Base-by-base conservation (phyloP, 495 filamentous ascomycete species). In the Neurospora sp. region DNA sequence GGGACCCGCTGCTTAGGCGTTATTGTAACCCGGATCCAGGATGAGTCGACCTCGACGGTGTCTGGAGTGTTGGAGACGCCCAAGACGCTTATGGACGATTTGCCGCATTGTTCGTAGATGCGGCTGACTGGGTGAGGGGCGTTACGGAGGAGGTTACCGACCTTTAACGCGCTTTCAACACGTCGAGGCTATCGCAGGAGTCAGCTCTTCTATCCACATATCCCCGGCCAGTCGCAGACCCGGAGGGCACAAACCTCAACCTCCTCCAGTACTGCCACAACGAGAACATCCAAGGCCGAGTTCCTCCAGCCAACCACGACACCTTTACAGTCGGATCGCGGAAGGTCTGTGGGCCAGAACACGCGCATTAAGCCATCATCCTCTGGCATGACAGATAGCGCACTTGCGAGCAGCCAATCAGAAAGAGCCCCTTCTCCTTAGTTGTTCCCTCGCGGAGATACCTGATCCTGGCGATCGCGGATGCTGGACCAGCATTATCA, bases 281-380 rank as follows among this genome's bases (percentile, higher is more conserved):
- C 94, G 76, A 98, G 91, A 39, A 98, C 82, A 82, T 99, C 96
- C 69, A 93, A 83, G 73, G 91, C 91, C 42, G 94, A 97, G 78
- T 99, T 99, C 74, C 92, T 87, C 93, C 94, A 99, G 74, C 96
- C 96, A 22, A 99, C 92, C 72, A 99, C 89, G 65, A 96, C 91
- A 9, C 96, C 96, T 41, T 91, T 87, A 27, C 86, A 83, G 70
- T 89, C 89, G 31, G 87, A 91, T 78, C 90, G 88, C 35, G 90
- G 85, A 44, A 92, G 89, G 84, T 98, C 94, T 73, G 91, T 91
- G 74, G 96, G 96, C 96, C 96, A 99, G 83, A 99, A 98, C 84
- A 99, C 89, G 81, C 96, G 92, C 89, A 98, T 91, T 86, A 98
- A 85, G 76, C 92, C 93, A 93, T 97, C 92, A 92, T 97, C 85